Base-by-base conservation (phyloP, 2,329 filamentous ascomycete species). In the Amylocarpus encephaloides region DNA sequence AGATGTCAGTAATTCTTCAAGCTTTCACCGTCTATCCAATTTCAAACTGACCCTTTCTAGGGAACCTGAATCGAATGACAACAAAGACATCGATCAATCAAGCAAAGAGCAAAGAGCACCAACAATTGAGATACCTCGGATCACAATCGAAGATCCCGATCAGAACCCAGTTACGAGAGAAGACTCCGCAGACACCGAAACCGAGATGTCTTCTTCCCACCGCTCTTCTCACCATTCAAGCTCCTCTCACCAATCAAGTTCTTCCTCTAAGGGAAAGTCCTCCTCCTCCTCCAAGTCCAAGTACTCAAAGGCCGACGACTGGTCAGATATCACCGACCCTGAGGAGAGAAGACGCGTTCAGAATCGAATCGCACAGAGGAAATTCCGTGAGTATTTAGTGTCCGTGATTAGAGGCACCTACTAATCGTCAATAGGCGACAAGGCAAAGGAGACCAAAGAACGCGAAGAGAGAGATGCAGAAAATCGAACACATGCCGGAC, bases 331-430 rank as follows among this genome's bases (percentile, higher is more conserved):
- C 39, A 78, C 77, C 6, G 84, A 89, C 59, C 83, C 83, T 0
- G 81, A 82, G 53, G 83, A 88, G 69, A 76, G 86, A 62, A 74
- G 86, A 55, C 82, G 84, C 53, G 85, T 89, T 45, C 86, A 90
- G 65, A 90, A 90, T 64, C 78, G 84, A 48, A 78, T 88, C 53
- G 85, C 85, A 1, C 86, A 89, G 62, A 76, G 85, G 58, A 88
- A 88, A 61, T 89, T 88, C 59, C 77, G 86, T 89, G 75, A 62
- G 83, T 71, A 9, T 12, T 19, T 9, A 29, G 13, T 30, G 35
- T 16, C 38, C 11, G 3, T 26, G 9, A 29, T 38, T 9, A 53
- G 32, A 6, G 45, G 29, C 11, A 9, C 22, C 41, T 22, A 16
- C 50, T 58, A 42, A 59, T 39, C 18, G 36, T 34, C 19, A 13